phyloP scores from a whole-genome alignment of 805 yeast species.

The Metschnikowia baotianmanensis region DNA sequence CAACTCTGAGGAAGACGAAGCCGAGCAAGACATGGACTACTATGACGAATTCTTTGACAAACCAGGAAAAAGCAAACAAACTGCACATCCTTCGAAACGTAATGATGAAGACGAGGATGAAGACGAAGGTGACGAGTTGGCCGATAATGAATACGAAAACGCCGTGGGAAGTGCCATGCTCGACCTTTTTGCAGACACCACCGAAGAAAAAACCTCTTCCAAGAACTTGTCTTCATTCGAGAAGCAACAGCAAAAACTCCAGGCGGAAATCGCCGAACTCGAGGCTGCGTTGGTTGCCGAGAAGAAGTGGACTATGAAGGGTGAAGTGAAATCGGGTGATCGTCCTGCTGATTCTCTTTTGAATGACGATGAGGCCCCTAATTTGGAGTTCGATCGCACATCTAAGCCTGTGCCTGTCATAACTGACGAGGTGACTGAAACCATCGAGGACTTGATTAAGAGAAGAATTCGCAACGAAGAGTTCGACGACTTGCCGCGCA shows the following conservation, averaged over 20 bases:
- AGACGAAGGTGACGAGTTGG: conserved; percentile 32
- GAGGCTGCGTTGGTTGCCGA: conserved; percentile 89
- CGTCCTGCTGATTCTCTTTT: conserved; percentile 84
- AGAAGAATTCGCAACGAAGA: conserved; percentile 71
- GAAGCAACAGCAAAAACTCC: conserved; percentile 74
- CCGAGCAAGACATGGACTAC: conserved; percentile 45
- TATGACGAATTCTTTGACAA: conserved; percentile 67
- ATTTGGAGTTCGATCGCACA: conserved; percentile 85
- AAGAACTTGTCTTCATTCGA: conserved; percentile 69
- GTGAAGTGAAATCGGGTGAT: conserved; percentile 80
- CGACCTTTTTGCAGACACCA: conserved; percentile 53
- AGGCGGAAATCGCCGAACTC: conserved; percentile 70
- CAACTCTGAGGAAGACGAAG: conserved; percentile 40
- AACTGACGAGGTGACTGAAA: conserved; percentile 82
- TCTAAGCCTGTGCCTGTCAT: conserved; percentile 95
- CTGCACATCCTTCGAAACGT: background rate
- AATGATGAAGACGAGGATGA: conserved; percentile 39
- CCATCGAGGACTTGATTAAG: conserved; percentile 84
- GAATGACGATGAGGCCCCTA: conserved; percentile 53
- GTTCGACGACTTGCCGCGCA: conserved; percentile 81
- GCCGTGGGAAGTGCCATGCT: conserved; percentile 60
- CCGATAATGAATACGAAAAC: conserved; percentile 59
- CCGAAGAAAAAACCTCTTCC: conserved; percentile 22
- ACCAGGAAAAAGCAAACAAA: conserved; percentile 29
- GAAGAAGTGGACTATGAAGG: conserved; percentile 91